Conservation (phyloP, 495 filamentous ascomycete genomes). For the Xylaria grammica region DNA sequence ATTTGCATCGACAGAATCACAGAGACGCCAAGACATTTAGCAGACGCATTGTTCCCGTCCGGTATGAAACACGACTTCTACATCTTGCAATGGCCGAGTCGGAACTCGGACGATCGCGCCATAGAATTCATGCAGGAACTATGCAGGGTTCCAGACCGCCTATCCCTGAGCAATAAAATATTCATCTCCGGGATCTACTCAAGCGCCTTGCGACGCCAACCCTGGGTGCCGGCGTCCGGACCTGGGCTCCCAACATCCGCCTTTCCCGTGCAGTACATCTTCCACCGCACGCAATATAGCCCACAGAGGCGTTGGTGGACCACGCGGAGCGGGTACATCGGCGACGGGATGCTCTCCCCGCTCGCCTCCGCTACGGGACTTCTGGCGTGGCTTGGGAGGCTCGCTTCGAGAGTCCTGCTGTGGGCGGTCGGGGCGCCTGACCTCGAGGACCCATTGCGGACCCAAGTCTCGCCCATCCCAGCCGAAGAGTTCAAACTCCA, state of each 20-base stretch:
- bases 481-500: no score
- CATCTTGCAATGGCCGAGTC: background rate
- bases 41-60: background rate
- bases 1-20: background rate
- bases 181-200: slow-evolving; percentile 6
- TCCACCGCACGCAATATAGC: background rate
- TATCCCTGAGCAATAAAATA: background rate
- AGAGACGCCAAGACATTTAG: background rate
- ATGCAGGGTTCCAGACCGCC: background rate
- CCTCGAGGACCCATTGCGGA: background rate
- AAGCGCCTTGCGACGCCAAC: background rate
- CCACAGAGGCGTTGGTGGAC: background rate
- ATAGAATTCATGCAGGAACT: background rate
- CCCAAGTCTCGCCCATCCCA: no score
- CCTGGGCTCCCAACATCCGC: background rate
- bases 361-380: background rate
- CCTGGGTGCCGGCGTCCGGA: background rate
- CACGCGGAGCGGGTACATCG: background rate
- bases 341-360: background rate
- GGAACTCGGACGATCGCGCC: background rate
- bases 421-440: background rate
- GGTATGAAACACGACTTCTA: background rate
- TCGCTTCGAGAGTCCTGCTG: background rate
- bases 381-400: background rate
- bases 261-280: background rate